Percentiles rank a stretch among this genome's conserved stretches.
Evolutionary conservation across 805 yeast species (phyloP).

Genomic region (Cephaloascus albidus): DNA sequence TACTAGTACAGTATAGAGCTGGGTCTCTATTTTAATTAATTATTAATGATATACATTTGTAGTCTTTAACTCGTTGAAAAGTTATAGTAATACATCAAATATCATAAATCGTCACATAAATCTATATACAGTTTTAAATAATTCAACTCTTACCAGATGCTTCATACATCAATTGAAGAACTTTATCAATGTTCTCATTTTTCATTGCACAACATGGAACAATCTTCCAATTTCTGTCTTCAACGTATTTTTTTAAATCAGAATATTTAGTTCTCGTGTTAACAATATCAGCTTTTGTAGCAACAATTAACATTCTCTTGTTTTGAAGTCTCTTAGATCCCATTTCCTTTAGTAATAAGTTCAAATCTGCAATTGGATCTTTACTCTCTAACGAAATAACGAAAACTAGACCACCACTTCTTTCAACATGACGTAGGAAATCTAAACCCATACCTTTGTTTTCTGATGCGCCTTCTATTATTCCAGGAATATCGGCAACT

Average conservation of each 20-base stretch:
- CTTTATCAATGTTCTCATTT: slow-evolving; percentile 61
- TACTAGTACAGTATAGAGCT: not conserved
- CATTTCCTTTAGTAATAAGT: slow-evolving; percentile 57
- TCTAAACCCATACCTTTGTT: slow-evolving; percentile 92
- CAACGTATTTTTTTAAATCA: slow-evolving; percentile 34
- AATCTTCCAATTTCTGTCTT: slow-evolving; percentile 46
- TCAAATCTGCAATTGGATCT: slow-evolving; percentile 60
- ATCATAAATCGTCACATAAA: no score
- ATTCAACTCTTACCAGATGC: slow-evolving; percentile 21
- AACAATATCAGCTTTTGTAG: slow-evolving; percentile 86
- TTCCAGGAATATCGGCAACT: slow-evolving; percentile 97
- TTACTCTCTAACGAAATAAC: slow-evolving; percentile 67
- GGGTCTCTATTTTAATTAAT: not conserved
- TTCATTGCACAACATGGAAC: slow-evolving; percentile 80
- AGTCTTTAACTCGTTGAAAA: no score
- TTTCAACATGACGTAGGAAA: slow-evolving; percentile 83
- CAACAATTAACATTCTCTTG: slow-evolving; percentile 68
- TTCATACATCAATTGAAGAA: slow-evolving; percentile 66
- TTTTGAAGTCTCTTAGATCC: slow-evolving; percentile 51
- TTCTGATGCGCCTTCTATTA: slow-evolving; percentile 76
- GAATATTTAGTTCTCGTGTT: slow-evolving; percentile 39
- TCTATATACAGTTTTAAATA: not conserved
- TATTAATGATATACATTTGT: not conserved
- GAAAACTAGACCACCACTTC: slow-evolving; percentile 84
- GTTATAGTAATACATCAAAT: no score